Evolutionary conservation across 305 asterid species (phyloP), one percentile per base, ranked within the genome.

Genomic region (Plantago lanceolata): DNA sequence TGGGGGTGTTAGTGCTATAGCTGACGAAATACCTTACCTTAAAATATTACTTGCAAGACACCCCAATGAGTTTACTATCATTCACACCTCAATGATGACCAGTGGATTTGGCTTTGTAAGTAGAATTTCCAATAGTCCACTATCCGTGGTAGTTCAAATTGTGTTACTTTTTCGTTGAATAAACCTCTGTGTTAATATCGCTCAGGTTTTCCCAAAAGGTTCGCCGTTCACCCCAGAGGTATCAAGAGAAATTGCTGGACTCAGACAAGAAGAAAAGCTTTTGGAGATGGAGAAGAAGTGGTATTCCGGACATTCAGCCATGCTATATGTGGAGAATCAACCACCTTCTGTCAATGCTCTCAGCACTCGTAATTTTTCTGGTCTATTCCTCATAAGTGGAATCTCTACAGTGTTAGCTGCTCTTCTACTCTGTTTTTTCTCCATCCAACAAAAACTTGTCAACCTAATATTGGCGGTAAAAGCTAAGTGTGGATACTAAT

Each of bases 91-190:
- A 18, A 17, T 49, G 62, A 69, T 49, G 16, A 72, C 77, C 5
- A 58, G 57, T 11, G 88, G 88, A 26, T 71, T 77, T 50, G 88
- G 74, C 15, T 82, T 82, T 49, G 88, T 79, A 62, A 77, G 84
- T 24, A 24, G 28, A 24, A n/a, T 3, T 3, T 24, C 28, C 28
- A 24, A 24, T 24, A 24, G 28, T 24, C 28, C 3, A 24, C 28
- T 24, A 24, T 24, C 28, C 1, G 3, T 24, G 3, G 28, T 24
- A 24, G 28, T 24, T 24, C 28, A 24, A 24, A 24, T 24, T 24
- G 28, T 3, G 28, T 24, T 24, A 24, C 28, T 24, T 24, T 24
- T 24, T 24, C 3, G 1, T 24, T 24, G n/a, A n/a, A n/a, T n/a
- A n/a, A 24, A 24, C 3, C 28, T 24, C 1, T 24, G 1, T 24